Base-by-base conservation (phyloP, 805 yeast genomes). In the Diddensiella transvaalensis region DNA sequence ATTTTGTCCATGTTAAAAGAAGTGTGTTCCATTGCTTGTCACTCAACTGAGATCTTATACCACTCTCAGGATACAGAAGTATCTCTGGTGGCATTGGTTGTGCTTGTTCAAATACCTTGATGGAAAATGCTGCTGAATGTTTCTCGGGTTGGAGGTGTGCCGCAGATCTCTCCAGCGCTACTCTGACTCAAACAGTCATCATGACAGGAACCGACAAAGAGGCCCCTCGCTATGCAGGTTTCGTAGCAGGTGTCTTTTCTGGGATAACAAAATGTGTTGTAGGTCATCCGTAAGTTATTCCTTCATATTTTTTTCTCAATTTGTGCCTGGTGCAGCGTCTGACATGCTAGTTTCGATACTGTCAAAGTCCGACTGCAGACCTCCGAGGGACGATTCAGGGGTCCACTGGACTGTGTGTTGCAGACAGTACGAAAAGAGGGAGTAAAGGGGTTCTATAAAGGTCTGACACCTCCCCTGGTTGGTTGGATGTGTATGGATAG, bases 401-500 rank as follows among this genome's bases (percentile, higher is more conserved):
- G 95, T 2, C 93, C 96, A 0, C 60, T 85, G 58, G 95, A 89
- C 61, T 87, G 96, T 65, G 81, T 86, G 3, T 57, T 72, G 58
- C 80, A 85, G 61, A 89, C 96, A 0, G 61, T 85, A 22, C 71
- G 70, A 52, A 78, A 81, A 22, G 96, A 89, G 63, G 96, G 96
- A 2, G 53, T 83, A 3, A 67, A 74, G 30, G 97, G 96, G 0
- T 78, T 89, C 47, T 89, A 87, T 63, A 80, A 88, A 57, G 97
- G 97, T 0, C 87, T 89, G 55, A 87, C 96, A 0, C 96, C 97
- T 3, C 96, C 96, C 1, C 72, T 89, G 55, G 79, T 87, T 18
- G 97, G 96, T 0, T 89, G 96, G 96, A 87, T 89, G 57, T 66
- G 85, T 53, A 89, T 89, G 96, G 97, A 89, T 62, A 81, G 90